Base-by-base conservation (phyloP, 2,329 filamentous ascomycete genomes). In the Podosphaera aphanis region DNA sequence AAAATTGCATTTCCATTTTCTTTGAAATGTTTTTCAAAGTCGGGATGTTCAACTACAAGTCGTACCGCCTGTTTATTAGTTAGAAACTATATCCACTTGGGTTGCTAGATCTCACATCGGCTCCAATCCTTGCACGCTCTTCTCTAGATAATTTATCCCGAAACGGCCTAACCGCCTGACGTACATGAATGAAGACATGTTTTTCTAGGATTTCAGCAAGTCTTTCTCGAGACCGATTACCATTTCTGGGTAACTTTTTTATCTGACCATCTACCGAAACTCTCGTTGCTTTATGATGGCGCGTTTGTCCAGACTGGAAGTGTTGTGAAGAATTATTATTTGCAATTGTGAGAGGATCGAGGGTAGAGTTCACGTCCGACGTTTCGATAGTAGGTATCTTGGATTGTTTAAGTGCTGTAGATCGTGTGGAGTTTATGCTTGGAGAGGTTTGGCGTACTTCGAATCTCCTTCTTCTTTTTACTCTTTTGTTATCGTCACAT, bases 21-120 rank as follows among this genome's bases (percentile, higher is more conserved):
- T 20, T 43, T 43, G 18, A 43, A 43, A 16, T 43, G 41, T 20
- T 43, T 43, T 43, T 43, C 23, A 21, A 43, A 43, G 16, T 43
- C 27, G 11, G 41, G 41, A 33, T 43, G 41, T n/a, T 43, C 41
- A n/a, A 43, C 33, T 21, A 33, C 27, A 11, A 19, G 18, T 33
- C 27, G 41, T 6, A 43, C 41, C 16, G 41, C 41, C 41, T 43
- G 18, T 20, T 20, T n/a, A 43, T 19, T 18, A 43, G 27, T 43
- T 18, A 43, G 41, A 43, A 33, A 19, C 10, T 4, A 20, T 5
- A 19, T 3, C 2, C 15, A 31, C 4, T 43, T 15, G 3, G 11
- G 19, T 43, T 11, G n/a, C 11, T 43, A 19, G 16, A 18, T 33
- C 44, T 46, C 27, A 46, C 44, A 29, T 40, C 38, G 6, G 15